Conservation (phyloP, 2,329 filamentous ascomycete genomes). For the Magnaporthiopsis incrustans region DNA sequence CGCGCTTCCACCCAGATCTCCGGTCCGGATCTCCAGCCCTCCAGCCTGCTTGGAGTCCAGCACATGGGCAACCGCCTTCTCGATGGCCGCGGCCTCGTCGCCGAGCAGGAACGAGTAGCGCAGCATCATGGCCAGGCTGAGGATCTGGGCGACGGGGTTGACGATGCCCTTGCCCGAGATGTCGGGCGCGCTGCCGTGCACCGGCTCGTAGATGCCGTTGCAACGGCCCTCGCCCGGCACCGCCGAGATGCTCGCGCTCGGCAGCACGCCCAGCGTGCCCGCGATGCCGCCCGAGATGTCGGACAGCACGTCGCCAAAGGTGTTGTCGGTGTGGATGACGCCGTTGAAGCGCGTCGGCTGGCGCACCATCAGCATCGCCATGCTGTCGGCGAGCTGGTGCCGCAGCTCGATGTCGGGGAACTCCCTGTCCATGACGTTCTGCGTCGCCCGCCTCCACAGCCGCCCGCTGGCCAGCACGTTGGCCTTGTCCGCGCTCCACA, state of each 20-base stretch:
- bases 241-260: constrained; percentile 35
- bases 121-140: constrained; percentile 67
- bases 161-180: constrained; percentile 65
- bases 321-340: constrained; percentile 39
- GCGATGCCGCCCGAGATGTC: constrained; percentile 37
- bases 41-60: constrained; percentile 40
- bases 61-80: constrained; percentile 54
- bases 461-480: constrained; percentile 43
- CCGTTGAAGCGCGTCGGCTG: constrained; percentile 39
- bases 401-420: constrained; percentile 33
- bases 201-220: constrained; percentile 71
- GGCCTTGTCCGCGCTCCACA: constrained; percentile 43
- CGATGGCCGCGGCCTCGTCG: constrained; percentile 54
- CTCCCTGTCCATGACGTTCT: constrained; percentile 30
- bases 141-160: constrained; percentile 64
- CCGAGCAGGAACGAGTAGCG: constrained; percentile 60
- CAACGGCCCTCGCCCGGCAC: constrained; percentile 29
- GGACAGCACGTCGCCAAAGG: constrained; percentile 38
- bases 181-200: constrained; percentile 66
- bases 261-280: constrained; percentile 35
- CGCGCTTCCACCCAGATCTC: constrained; percentile 15
- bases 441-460: constrained; percentile 37
- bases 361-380: constrained; percentile 39
- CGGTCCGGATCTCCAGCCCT: constrained; percentile 35
- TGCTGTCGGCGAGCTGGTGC: constrained; percentile 39